Conservation (phyloP, 192 early-diverging fungal genomes). For the Backusella liffmaniae region DNA sequence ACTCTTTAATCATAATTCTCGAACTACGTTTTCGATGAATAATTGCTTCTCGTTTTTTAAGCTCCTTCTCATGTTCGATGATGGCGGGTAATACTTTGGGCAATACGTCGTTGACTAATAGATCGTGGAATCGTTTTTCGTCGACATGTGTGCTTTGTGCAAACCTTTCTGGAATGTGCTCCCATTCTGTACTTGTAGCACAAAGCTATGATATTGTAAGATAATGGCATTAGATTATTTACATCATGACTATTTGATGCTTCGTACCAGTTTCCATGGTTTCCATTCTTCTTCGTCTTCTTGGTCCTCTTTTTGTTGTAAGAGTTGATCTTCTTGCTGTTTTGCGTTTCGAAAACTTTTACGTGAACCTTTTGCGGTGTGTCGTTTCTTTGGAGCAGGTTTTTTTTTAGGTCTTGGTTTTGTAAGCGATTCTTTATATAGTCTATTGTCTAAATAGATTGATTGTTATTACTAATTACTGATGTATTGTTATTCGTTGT, state of each 20-base stretch:
- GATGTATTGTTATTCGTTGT: neutral
- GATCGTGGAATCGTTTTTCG: slow-evolving; percentile 57
- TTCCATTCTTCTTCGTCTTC: slow-evolving; percentile 50
- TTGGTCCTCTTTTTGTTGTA: slow-evolving; percentile 33
- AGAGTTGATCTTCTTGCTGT: slow-evolving; percentile 9
- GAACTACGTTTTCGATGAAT: slow-evolving; percentile 62
- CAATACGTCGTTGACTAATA: slow-evolving; percentile 53
- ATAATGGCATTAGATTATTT: neutral
- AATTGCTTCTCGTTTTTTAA: slow-evolving; percentile 51
- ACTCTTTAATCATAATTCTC: slow-evolving; percentile 56
- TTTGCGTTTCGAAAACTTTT: slow-evolving; percentile 24
- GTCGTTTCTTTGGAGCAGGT: slow-evolving; percentile 28
- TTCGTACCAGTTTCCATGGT: slow-evolving; percentile 34
- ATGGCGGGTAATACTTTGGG: slow-evolving; percentile 58
- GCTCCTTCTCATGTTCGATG: slow-evolving; percentile 58
- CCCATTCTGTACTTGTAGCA: slow-evolving; percentile 59
- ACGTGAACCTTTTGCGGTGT: slow-evolving; percentile 23
- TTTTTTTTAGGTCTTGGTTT: slow-evolving; percentile 4
- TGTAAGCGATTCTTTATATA: slow-evolving; percentile 55
- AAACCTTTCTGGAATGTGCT: slow-evolving; percentile 60
- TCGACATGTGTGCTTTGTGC: slow-evolving; percentile 44
- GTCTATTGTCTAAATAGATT: slow-evolving; percentile 58
- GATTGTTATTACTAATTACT: neutral
- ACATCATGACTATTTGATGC: neutral
- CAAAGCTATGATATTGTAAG: slow-evolving; percentile 42